Evolutionary conservation across 1,139 yeast genomes (phyloP).

Genomic region (Nakaseomyces nivariensis): DNA sequence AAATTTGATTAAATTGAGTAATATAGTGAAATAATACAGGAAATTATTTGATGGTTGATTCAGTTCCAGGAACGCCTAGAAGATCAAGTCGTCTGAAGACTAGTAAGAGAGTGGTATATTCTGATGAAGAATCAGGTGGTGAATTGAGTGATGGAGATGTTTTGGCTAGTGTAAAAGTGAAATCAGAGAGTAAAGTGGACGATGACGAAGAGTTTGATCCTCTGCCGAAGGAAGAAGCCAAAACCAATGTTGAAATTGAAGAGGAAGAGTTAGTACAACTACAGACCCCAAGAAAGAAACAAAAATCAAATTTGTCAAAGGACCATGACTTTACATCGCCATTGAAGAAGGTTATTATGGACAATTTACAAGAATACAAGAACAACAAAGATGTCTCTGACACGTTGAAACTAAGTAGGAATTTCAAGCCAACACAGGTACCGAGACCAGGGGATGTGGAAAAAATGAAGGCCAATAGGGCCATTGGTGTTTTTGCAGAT

Average conservation of each 20-base stretch:
- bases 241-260: neutral
- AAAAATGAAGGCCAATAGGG: slow-evolving; percentile 33
- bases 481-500: slow-evolving; percentile 59
- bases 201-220: neutral
- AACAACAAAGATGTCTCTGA: slow-evolving; percentile 11
- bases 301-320: neutral
- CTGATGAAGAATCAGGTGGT: slow-evolving; percentile 4
- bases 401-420: slow-evolving; percentile 25
- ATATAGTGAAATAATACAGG: no score
- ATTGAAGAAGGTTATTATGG: slow-evolving; percentile 16
- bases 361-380: slow-evolving; percentile 17
- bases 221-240: no score
- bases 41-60: neutral
- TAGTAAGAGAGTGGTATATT: neutral
- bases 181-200: neutral
- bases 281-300: neutral
- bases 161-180: neutral
- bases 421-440: slow-evolving; percentile 27
- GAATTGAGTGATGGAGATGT: slow-evolving; percentile 1
- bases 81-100: neutral
- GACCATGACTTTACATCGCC: slow-evolving; percentile 23
- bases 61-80: slow-evolving; percentile 1
- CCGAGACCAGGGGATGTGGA: slow-evolving; percentile 31
- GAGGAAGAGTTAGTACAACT: neutral
- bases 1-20: no score